Evolutionary conservation across 495 filamentous ascomycete species (phyloP).

Genomic region (Jackrogersella minutella): DNA sequence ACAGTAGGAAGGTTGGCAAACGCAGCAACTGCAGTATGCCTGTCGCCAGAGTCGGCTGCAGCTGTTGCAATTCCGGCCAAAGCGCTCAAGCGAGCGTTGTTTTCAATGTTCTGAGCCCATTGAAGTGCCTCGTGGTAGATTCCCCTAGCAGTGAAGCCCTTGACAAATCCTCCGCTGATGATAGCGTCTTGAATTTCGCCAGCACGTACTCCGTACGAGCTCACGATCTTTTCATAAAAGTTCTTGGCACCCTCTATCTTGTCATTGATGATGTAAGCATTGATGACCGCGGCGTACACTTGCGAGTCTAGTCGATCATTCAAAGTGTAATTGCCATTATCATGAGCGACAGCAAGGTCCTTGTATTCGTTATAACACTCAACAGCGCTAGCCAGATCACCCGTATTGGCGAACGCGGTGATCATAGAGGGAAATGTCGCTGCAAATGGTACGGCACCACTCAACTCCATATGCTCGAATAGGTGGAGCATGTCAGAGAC

Average conservation of each 20-base stretch:
- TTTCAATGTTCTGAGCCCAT: conserved; percentile 64
- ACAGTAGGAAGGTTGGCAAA: conserved; percentile 63
- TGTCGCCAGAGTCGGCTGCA: conserved; percentile 83
- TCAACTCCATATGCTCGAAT: conserved; percentile 87
- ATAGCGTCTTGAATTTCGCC: conserved; percentile 72
- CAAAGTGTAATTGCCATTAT: conserved; percentile 74
- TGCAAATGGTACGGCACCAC: conserved; percentile 73
- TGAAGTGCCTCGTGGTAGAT: conserved; percentile 71
- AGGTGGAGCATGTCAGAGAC: conserved; percentile 88
- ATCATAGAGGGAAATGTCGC: conserved; percentile 93
- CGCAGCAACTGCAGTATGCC: conserved; percentile 72
- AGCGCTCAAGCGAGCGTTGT: conserved; percentile 41
- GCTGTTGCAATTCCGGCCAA: conserved; percentile 58
- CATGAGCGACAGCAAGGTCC: conserved; percentile 78
- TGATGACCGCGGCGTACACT: conserved; percentile 88
- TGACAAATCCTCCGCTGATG: conserved; percentile 75
- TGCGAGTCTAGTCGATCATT: conserved; percentile 78
- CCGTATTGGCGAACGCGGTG: conserved; percentile 79
- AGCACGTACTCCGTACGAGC: conserved; percentile 63
- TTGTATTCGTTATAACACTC: conserved; percentile 97
- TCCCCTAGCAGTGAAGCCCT: conserved; percentile 69
- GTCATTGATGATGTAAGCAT: conserved; percentile 82
- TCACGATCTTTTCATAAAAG: conserved; percentile 81
- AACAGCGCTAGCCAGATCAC: conserved; percentile 86
- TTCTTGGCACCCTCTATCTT: conserved; percentile 78